These are phyloP conservation scores for Vitis vinifera DNA, from an alignment of 164 flowering plant genomes.

Conservation along the genomic window ASM3070453v1 NC_081817.1:7199001-7199500, in stretches of 20 bases:
- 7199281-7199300: constrained; percentile 28
- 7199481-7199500: constrained; percentile 72
- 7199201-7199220: constrained; percentile 57
- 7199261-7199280: constrained; percentile 91
- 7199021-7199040: constrained; percentile 93
- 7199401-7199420: background rate
- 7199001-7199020: constrained; percentile 74
- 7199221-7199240: constrained; percentile 90
- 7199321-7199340: background rate
- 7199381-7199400: too few species aligned
- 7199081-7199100: constrained; percentile 19
- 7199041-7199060: constrained; percentile 86
- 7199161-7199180: constrained; percentile 84
- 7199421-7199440: background rate
- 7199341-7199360: too few species aligned
- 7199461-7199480: background rate
- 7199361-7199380: too few species aligned
- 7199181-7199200: constrained; percentile 74
- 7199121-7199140: constrained; percentile 36
- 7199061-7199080: constrained; percentile 41
- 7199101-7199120: background rate
- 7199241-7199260: constrained; percentile 72
- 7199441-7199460: background rate
- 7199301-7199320: constrained; percentile 1
- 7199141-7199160: constrained; percentile 59